A percentile compares a stretch with the other conserved stretches of the same genome.
phyloP scores from a whole-genome alignment of 495 filamentous ascomycete genomes.

The Cercophora samala region DNA sequence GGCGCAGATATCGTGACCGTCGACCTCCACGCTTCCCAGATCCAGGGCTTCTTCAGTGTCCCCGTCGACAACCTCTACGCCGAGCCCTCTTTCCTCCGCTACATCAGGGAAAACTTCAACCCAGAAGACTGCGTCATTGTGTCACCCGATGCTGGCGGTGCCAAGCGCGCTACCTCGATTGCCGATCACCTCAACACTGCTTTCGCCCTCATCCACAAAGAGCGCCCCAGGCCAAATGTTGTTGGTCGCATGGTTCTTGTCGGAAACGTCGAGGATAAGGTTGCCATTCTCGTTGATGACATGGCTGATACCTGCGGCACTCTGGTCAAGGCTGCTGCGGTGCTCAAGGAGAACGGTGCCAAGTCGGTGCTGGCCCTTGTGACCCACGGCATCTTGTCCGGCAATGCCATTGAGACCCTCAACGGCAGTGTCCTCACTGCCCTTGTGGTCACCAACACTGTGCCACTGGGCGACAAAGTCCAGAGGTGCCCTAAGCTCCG shows the following conservation, averaged over 20 bases:
- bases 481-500: conserved; percentile 69
- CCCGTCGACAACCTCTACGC: conserved; percentile 92
- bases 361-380: conserved; percentile 89
- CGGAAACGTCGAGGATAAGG: conserved; percentile 63
- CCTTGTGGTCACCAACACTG: conserved; percentile 96
- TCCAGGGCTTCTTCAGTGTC: conserved; percentile 88
- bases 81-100: conserved; percentile 85
- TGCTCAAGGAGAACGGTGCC: conserved; percentile 85
- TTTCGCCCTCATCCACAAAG: conserved; percentile 99
- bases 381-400: conserved; percentile 91
- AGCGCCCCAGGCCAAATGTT: conserved; percentile 91
- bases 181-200: conserved; percentile 90
- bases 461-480: conserved; percentile 77
- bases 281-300: conserved; percentile 59
- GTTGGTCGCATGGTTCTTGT: conserved; percentile 95
- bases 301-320: conserved; percentile 96
- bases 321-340: conserved; percentile 86
- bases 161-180: conserved; percentile 94
- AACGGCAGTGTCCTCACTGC: conserved; percentile 75
- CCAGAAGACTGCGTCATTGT: conserved; percentile 89
- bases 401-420: conserved; percentile 84
- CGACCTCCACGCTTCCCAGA: conserved; percentile 73
- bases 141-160: conserved; percentile 92
- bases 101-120: conserved; percentile 83
- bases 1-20: conserved; percentile 79